Conservation (phyloP, 2,329 filamentous ascomycete genomes). For the Aspergillus sclerotialis region DNA sequence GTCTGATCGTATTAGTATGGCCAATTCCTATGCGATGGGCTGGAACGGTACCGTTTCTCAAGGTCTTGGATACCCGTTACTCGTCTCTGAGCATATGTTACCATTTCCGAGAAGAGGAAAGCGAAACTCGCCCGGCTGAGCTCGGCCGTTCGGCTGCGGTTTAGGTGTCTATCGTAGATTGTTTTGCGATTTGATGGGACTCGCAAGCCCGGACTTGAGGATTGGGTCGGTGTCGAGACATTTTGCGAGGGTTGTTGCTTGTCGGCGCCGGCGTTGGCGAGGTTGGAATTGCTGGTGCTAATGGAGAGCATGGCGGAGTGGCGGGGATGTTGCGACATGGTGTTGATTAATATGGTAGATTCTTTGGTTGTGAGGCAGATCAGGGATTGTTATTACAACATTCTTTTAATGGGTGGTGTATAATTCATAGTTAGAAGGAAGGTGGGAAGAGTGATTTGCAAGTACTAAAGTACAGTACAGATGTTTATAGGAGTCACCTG, state of each 20-base stretch:
- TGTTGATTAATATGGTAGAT: slow-evolving; percentile 2
- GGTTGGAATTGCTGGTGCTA: slow-evolving; percentile 23
- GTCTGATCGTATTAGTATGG: slow-evolving; percentile 42
- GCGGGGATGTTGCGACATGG: slow-evolving; percentile 24
- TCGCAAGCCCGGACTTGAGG: slow-evolving; percentile 54
- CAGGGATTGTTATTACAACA: too few relatives aligned
- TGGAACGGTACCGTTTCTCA: slow-evolving; percentile 81
- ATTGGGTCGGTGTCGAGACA: neutral
- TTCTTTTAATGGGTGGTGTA: too few relatives aligned
- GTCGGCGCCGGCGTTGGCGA: slow-evolving; percentile 14
- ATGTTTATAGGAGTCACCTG: too few relatives aligned
- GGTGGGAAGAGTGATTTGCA: too few relatives aligned
- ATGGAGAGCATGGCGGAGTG: slow-evolving; percentile 27
- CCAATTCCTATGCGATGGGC: too few relatives aligned
- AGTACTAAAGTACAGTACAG: too few relatives aligned
- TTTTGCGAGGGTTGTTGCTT: slow-evolving; percentile 29
- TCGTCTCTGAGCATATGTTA: slow-evolving; percentile 82
- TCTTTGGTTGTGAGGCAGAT: neutral
- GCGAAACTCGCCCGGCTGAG: slow-evolving; percentile 91
- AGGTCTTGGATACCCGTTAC: slow-evolving; percentile 91
- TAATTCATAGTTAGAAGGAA: too few relatives aligned
- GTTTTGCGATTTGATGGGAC: slow-evolving; percentile 92
- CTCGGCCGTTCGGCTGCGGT: slow-evolving; percentile 80
- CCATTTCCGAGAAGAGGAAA: slow-evolving; percentile 94
- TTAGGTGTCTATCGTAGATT: slow-evolving; percentile 93